Evolutionary conservation across 2,329 filamentous ascomycete genomes (phyloP).

Genomic region (Cylindrodendrum hubeiense): DNA sequence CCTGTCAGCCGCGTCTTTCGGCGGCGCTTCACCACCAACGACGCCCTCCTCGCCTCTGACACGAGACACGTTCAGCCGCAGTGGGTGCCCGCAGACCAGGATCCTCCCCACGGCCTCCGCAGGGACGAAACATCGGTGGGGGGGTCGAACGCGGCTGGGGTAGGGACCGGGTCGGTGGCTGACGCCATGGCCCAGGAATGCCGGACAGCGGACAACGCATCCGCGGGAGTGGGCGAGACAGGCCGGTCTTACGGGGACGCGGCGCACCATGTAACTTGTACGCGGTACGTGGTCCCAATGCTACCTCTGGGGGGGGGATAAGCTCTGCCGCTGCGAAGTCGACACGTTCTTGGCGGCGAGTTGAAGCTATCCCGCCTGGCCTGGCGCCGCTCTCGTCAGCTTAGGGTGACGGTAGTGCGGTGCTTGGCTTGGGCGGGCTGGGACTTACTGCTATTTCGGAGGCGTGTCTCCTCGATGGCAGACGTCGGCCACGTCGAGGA

Average conservation of each 20-base stretch:
- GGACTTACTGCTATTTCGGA: background rate
- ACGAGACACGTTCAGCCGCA: background rate
- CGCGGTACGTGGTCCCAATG: background rate
- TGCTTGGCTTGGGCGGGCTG: background rate
- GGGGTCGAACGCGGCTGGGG: background rate
- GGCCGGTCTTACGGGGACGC: background rate
- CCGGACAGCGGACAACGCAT: background rate
- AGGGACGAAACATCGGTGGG: background rate
- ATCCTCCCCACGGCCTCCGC: background rate
- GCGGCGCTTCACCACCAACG: background rate
- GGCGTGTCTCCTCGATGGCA: background rate
- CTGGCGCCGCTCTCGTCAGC: constrained; percentile 2
- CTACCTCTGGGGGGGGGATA: background rate
- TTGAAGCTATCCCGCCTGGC: background rate
- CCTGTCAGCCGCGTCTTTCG: background rate
- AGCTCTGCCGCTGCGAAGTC: background rate
- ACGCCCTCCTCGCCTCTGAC: background rate
- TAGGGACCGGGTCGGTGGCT: background rate
- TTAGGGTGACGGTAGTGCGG: background rate
- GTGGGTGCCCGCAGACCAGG: background rate
- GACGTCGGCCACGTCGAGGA: background rate
- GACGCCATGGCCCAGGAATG: background rate
- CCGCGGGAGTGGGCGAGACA: background rate
- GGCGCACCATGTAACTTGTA: background rate
- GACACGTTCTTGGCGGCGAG: background rate